Evolutionary conservation across 495 filamentous ascomycete genomes (phyloP).

Genomic region (Neurospora sp.): DNA sequence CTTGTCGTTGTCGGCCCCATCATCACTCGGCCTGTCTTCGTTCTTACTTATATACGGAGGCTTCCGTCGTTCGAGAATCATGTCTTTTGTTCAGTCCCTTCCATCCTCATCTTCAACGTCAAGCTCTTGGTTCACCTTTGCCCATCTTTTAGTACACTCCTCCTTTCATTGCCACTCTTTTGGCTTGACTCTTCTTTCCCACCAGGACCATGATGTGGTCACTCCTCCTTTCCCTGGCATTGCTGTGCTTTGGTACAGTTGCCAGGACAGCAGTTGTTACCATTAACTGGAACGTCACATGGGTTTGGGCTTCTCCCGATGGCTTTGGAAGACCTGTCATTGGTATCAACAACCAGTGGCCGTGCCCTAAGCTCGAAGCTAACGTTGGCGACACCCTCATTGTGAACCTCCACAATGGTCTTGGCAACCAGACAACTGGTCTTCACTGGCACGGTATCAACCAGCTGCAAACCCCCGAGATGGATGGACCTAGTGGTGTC

Average conservation of each 20-base stretch:
- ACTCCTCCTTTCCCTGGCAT: constrained; percentile 4
- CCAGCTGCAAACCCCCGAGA: constrained; percentile 55
- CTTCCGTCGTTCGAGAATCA: not conserved
- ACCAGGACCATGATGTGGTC: constrained; percentile 9
- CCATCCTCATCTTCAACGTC: not conserved
- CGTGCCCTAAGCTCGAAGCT: constrained; percentile 57
- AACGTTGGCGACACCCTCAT: constrained; percentile 61
- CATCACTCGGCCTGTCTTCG: not conserved
- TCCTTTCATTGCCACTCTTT: not conserved
- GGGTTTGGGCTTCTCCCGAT: constrained; percentile 64
- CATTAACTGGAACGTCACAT: constrained; percentile 54
- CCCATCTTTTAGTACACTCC: not conserved
- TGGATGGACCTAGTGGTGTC: constrained; percentile 64
- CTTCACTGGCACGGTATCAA: constrained; percentile 78
- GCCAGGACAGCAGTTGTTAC: constrained; percentile 24
- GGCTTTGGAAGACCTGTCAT: constrained; percentile 57
- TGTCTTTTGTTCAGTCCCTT: not conserved
- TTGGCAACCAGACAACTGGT: constrained; percentile 61
- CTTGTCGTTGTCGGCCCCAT: not conserved
- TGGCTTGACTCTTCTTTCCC: not conserved
- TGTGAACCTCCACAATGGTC: constrained; percentile 60
- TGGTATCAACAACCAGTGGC: constrained; percentile 70
- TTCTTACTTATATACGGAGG: not conserved
- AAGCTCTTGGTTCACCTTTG: not conserved
- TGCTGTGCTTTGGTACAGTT: constrained; percentile 13